Conservation (phyloP, 345 rosid species). For the Firmiana major region DNA sequence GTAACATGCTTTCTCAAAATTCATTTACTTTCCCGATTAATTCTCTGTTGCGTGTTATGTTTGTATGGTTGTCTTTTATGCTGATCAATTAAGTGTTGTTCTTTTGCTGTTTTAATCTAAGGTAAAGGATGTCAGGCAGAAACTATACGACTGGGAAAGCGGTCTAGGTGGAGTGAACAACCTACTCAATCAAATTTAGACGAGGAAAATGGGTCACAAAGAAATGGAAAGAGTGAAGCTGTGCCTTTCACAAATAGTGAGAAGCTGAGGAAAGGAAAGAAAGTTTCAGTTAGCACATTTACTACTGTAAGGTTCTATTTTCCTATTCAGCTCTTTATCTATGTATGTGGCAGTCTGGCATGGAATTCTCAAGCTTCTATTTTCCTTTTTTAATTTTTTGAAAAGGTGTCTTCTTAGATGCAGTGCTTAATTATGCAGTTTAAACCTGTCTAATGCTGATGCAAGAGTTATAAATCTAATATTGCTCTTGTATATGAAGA, state of each 20-base stretch:
- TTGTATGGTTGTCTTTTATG: neutral
- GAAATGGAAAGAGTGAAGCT: slow-evolving; percentile 26
- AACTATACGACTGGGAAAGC: slow-evolving; percentile 23
- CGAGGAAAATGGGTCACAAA: slow-evolving; percentile 40
- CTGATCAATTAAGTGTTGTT: neutral
- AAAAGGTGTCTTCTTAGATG: neutral
- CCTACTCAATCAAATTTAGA: slow-evolving; percentile 30
- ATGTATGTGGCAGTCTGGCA: neutral
- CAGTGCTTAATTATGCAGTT: neutral
- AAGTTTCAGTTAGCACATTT: slow-evolving; percentile 31
- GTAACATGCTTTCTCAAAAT: neutral
- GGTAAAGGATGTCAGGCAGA: slow-evolving; percentile 34
- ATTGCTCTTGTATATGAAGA: neutral
- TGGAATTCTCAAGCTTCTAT: neutral
- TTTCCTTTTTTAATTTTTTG: neutral
- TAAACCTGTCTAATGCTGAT: neutral
- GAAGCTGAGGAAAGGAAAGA: slow-evolving; percentile 50
- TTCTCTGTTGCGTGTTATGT: neutral
- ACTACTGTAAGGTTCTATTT: slow-evolving; percentile 44
- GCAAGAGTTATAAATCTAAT: neutral
- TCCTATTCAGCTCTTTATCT: neutral
- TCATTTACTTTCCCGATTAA: neutral
- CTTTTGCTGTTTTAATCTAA: slow-evolving; percentile 23
- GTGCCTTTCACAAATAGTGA: slow-evolving; percentile 35
- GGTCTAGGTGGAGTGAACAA: slow-evolving; percentile 38